Evolutionary conservation across 768 basidiomycete species (phyloP).

Genomic region (Leccinum subgranulosum): DNA sequence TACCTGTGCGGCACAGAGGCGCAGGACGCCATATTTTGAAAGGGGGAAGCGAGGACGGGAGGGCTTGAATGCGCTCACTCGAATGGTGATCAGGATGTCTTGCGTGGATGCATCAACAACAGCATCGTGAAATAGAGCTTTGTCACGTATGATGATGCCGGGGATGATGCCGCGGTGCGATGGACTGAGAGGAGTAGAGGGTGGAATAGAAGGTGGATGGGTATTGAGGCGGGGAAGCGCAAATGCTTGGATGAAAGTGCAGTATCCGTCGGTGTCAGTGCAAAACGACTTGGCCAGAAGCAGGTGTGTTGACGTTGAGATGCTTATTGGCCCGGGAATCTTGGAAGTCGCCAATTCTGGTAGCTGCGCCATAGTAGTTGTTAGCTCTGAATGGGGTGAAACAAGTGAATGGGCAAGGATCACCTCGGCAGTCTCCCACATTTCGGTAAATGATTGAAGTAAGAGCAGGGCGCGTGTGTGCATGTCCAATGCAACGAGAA

Average conservation of each 20-base stretch:
- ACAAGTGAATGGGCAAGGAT: neutral
- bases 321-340: neutral
- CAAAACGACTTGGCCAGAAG: conserved; percentile 6
- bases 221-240: neutral
- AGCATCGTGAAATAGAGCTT: neutral
- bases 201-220: neutral
- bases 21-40: neutral
- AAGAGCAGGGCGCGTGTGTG: conserved; percentile 3
- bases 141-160: neutral
- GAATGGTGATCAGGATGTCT: neutral
- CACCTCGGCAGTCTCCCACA: conserved; percentile 5
- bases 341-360: neutral
- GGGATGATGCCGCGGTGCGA: neutral
- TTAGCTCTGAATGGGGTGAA: neutral
- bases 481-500: conserved; percentile 14
- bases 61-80: neutral
- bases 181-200: neutral
- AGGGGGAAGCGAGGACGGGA: neutral
- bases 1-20: neutral
- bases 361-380: neutral
- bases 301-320: conserved; percentile 23
- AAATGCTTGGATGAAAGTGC: conserved; percentile 4
- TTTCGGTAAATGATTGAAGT: neutral
- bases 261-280: neutral
- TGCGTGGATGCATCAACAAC: neutral